These are phyloP conservation scores for Pyrus betulifolia DNA, from an alignment of 306 rosid species.

Conservation along the genomic window DNA sequence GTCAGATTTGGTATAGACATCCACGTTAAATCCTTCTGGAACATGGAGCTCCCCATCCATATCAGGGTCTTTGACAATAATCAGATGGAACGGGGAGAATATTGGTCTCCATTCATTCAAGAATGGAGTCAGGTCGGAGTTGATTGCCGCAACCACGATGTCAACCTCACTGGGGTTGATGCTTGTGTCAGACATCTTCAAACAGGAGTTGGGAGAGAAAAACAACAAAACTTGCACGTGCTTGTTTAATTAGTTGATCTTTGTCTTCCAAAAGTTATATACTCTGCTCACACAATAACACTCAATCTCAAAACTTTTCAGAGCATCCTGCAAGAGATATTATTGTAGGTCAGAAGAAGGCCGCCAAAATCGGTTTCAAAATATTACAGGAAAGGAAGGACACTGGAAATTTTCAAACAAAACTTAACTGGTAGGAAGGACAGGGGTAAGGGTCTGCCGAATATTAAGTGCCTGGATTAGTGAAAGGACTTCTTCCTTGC, in stretches of 20 bases:
- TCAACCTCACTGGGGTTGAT: slow-evolving; percentile 61
- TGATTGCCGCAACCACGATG: slow-evolving; percentile 81
- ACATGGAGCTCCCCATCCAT: slow-evolving; percentile 65
- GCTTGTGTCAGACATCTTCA: slow-evolving; percentile 60
- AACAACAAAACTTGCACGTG: slow-evolving; percentile 7
- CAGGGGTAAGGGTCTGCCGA: slow-evolving; percentile 60
- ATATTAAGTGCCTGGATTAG: slow-evolving; percentile 68
- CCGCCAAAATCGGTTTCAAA: neutral
- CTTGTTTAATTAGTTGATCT: slow-evolving; percentile 16
- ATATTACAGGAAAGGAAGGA: slow-evolving; percentile 1
- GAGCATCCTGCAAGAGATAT: slow-evolving; percentile 68
- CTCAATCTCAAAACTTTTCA: slow-evolving; percentile 46
- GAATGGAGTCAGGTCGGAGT: slow-evolving; percentile 55
- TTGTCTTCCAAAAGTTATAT: slow-evolving; percentile 13
- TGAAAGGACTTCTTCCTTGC: slow-evolving; percentile 84
- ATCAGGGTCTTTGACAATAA: slow-evolving; percentile 80
- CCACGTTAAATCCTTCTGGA: slow-evolving; percentile 63
- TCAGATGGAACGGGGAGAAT: slow-evolving; percentile 73
- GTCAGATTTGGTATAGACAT: slow-evolving; percentile 58
- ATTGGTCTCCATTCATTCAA: slow-evolving; percentile 77
- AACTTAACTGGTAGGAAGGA: slow-evolving; percentile 95
- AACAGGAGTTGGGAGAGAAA: slow-evolving; percentile 11
- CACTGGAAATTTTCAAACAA: neutral
- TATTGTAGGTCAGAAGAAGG: slow-evolving; percentile 19
- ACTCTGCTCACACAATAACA: slow-evolving; percentile 11